Evolutionary conservation across 2,329 filamentous ascomycete species (phyloP), one percentile per base, ranked within the genome.

Genomic region (Fusarium buharicum): DNA sequence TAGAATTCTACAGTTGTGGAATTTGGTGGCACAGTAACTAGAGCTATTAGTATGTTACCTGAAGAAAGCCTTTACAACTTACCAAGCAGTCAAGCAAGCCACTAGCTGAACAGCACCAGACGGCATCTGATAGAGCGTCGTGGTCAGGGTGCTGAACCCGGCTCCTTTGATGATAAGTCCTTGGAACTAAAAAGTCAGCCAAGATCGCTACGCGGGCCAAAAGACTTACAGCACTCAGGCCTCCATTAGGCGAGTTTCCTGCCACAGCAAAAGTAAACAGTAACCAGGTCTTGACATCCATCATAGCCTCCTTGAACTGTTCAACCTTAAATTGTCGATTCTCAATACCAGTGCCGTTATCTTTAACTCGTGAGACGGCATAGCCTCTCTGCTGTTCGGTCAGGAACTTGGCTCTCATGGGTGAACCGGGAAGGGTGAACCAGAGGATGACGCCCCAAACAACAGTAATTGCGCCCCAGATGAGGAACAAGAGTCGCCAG

Each of bases 251-350:
- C 2, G 86, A 85, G 67, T 83, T 80, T 9, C 77, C 81, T 2
- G 81, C 71, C 2, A 86, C 55, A 10, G 79, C 77, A 18, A 86
- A 77, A 1, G 85, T 59, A 54, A 86, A 85, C 6, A 87, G 67
- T 14, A 87, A 76, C 84, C 84, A 88, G 0, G 84, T 85, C 72
- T 88, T 86, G 0, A 83, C 78, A 62, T 88, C 85, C 4, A 70
- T 43, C 1, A 80, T 65, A 0, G 81, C 80, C 62, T 84, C 82
- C 12, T 73, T 72, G 22, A 84, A 78, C 58, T 84, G 82, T 11
- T 73, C 70, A 62, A 73, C 73, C 56, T 82, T 82, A 20, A 84
- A 67, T 62, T 79, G 70, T 62, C 83, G 83, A 52, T 85, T 84
- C 67, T 84, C 82, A 6, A 70, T 67, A 9, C 82, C 82, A 0